Evolutionary conservation across 129 eudicot species (phyloP).

Genomic region (Gnaphalium uliginosum): DNA sequence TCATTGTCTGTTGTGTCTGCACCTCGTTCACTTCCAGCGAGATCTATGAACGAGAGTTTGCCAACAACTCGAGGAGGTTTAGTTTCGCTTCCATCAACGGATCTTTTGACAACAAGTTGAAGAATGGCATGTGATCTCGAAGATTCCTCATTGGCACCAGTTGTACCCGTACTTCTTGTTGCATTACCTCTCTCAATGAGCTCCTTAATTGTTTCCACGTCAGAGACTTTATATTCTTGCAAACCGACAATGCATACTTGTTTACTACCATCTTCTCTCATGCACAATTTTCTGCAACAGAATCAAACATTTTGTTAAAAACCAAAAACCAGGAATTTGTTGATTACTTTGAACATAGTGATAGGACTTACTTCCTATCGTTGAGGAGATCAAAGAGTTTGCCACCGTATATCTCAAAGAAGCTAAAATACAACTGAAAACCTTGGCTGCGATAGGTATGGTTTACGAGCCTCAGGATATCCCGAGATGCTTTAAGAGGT

Average conservation of each 20-base stretch:
- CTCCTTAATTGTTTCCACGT: slow-evolving; percentile 89
- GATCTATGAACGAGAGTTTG: slow-evolving; percentile 95
- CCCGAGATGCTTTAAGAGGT: slow-evolving; percentile 92
- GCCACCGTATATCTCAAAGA: slow-evolving; percentile 97
- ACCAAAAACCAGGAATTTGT: not conserved
- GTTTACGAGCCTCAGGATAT: slow-evolving; percentile 79
- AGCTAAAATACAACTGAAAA: slow-evolving; percentile 82
- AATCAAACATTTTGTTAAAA: slow-evolving; percentile 22
- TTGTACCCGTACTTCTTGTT: slow-evolving; percentile 95
- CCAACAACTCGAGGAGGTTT: slow-evolving; percentile 94
- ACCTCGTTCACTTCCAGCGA: slow-evolving; percentile 99
- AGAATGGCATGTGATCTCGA: slow-evolving; percentile 98
- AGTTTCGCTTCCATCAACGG: slow-evolving; percentile 79
- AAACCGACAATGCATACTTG: slow-evolving; percentile 98
- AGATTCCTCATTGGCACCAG: slow-evolving; percentile 99
- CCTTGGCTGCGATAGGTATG: slow-evolving; percentile 96
- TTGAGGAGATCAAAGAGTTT: slow-evolving; percentile 86
- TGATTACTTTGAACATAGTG: not conserved
- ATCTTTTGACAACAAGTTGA: slow-evolving; percentile 81
- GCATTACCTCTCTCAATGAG: slow-evolving; percentile 92
- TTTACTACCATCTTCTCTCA: slow-evolving; percentile 96
- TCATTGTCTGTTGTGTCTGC: slow-evolving; percentile 98
- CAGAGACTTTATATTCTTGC: slow-evolving; percentile 86
- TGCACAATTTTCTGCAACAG: slow-evolving; percentile 73
- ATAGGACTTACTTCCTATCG: slow-evolving; percentile 70